Base-by-base conservation (phyloP, 2,329 filamentous ascomycete species). In the Arthrobotrys entomopaga region DNA sequence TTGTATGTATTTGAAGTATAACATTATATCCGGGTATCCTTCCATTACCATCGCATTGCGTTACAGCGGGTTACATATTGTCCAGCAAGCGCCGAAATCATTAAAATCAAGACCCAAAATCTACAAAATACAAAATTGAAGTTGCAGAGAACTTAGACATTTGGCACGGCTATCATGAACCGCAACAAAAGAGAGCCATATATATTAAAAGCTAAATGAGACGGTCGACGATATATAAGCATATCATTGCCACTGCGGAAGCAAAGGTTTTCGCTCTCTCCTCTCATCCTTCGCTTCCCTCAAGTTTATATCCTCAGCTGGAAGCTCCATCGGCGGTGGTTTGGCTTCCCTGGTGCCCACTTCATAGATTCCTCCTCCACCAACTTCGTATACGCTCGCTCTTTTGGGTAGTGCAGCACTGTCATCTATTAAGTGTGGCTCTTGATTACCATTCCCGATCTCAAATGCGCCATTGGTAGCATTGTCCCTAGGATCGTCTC, bases 381-480 rank as follows among this genome's bases (percentile, higher is more conserved):
- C 16, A 1, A 38, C 16, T 34, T 34, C 29, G 29, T 34, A 34
- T 34, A 34, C 29, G 5, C 29, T 10, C 7, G 29, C 2, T 6
- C 29, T 1, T n/a, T 4, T 46, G 13, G 16, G 1, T 7, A 6
- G 6, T n/a, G 7, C 20, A 24, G 26, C 8, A 19, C 43, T 34
- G 13, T 50, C 58, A 13, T 40, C 38, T 29, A 48, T 34, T 10
- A 42, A 19, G 15, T 22, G 7, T n/a, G 54, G 26, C 2, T 26
- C 34, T 5, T 50, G 57, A 57, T 46, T 13, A 7, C 7, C 24
- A 13, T 24, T 46, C 3, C 42, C 57, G 29, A 70, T 70, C 19
- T 70, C 65, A 26, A 70, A 70, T 19, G 49, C 50, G 7, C 57
- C 65, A 13, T 70, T 70, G 1, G 50, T 57, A 4, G 58, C 22